Evolutionary conservation across 1,284 basidiomycete genomes (phyloP), one percentile per base, ranked within the genome.

Genomic region (Trametes sp.): DNA sequence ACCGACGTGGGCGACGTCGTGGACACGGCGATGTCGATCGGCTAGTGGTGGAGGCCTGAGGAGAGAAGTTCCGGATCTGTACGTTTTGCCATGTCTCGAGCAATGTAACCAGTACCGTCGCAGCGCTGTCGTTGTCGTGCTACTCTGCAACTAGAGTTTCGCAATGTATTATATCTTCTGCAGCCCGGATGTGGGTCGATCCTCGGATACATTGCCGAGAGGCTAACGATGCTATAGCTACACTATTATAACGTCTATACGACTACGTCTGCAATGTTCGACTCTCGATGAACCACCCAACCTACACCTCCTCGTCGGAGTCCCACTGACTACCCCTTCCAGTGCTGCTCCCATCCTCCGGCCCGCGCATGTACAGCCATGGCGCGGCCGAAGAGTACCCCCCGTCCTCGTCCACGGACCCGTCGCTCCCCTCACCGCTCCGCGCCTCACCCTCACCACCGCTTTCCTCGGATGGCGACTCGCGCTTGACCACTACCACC

Each of bases 21-120:
- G 31, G 81, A 82, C 59, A 72, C 77, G n/a, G 69, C 77, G 10
- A 81, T 82, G 81, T 68, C 70, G n/a, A 73, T 75, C 52, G 74
- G 70, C 36, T 71, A 19, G n/a, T 26, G 26, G 16, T 29, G 23
- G 46, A 44, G 33, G 44, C n/a, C n/a, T n/a, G 16, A 31, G 48
- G 53, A 42, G 54, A 38, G 21, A 42, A 21, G 54, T 46, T 33
- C 28, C 41, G 41, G 63, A 49, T 56, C 28, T 64, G 66, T 67
- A 67, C 60, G 62, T 61, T 62, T 57, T 62, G 57, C 54, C 57
- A 33, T 49, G 31, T 31, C 23, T 51, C 26, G 42, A 58, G n/a
- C 54, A 24, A 55, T 65, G 62, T 66, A 63, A 63, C 50, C 29
- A 61, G 60, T 59, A 60, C 42, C 28, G 51, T 55, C 55, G 56